These are phyloP conservation scores for Nigrospora oryzae DNA, from an alignment of 2,329 filamentous ascomycete species.

Conservation along the genomic window DNA sequence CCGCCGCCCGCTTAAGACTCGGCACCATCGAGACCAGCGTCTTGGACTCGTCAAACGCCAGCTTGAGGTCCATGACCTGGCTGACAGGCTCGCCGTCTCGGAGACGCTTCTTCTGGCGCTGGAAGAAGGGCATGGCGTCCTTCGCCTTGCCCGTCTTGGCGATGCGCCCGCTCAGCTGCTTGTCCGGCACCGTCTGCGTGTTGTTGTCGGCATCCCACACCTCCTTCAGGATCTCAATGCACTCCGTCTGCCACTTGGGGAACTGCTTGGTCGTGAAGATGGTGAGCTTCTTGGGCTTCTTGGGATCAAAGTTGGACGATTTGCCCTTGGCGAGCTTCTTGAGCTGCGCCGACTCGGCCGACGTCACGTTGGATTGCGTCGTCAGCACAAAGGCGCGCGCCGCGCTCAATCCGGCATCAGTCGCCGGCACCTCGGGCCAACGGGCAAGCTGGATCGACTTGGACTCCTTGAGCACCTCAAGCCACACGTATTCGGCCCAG, in stretches of 20 bases:
- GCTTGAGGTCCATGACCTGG: constrained; percentile 71
- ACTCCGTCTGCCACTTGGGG: constrained; percentile 87
- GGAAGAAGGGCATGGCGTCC: constrained; percentile 96
- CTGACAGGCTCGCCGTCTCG: constrained; percentile 58
- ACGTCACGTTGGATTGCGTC: constrained; percentile 73
- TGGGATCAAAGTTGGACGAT: constrained; percentile 74
- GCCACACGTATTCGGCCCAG: constrained; percentile 91
- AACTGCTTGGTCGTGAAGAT: constrained; percentile 75
- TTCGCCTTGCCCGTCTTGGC: constrained; percentile 85
- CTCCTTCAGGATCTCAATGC: constrained; percentile 70
- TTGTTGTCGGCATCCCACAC: constrained; percentile 57
- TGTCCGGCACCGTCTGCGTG: constrained; percentile 57
- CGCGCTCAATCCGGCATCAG: constrained; percentile 62
- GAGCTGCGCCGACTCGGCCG: constrained; percentile 71
- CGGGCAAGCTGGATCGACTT: constrained; percentile 70
- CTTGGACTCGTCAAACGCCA: constrained; percentile 77
- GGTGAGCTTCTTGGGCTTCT: constrained; percentile 83
- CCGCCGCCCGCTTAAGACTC: constrained; percentile 66
- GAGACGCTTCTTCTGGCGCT: constrained; percentile 76
- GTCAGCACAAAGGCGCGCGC: constrained; percentile 70
- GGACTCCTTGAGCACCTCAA: constrained; percentile 74
- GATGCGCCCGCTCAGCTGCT: constrained; percentile 69
- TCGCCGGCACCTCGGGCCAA: constrained; percentile 62
- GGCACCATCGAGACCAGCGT: constrained; percentile 71
- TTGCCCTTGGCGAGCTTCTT: constrained; percentile 96